Evolutionary conservation across 257 asterid genomes (phyloP).

Genomic region (Fraxinus excelsior): DNA sequence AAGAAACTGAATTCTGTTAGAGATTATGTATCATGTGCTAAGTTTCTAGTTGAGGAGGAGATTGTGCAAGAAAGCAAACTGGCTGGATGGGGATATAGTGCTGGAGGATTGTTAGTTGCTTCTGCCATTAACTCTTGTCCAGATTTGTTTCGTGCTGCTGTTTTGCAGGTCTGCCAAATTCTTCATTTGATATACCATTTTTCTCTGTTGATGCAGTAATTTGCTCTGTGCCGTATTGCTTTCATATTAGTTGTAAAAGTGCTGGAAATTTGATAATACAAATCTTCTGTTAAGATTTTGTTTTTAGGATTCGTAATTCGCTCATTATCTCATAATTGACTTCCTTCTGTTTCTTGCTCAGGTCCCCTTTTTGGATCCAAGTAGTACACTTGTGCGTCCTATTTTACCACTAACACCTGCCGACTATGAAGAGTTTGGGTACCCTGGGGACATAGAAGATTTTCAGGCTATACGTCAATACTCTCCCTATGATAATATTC

Average conservation of each 20-base stretch:
- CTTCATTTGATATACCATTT: background rate
- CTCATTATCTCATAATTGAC: background rate
- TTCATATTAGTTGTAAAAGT: slow-evolving; percentile 15
- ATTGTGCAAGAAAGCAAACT: slow-evolving; percentile 76
- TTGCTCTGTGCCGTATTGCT: background rate
- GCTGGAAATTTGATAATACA: background rate
- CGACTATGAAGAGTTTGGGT: slow-evolving; percentile 95
- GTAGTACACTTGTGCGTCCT: slow-evolving; percentile 76
- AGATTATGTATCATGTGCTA: slow-evolving; percentile 83
- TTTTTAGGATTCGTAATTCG: background rate
- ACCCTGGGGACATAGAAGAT: slow-evolving; percentile 83
- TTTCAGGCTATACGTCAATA: slow-evolving; percentile 80
- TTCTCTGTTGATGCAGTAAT: background rate
- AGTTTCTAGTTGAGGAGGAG: slow-evolving; percentile 66
- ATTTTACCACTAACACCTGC: slow-evolving; percentile 70
- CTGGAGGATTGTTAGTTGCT: slow-evolving; percentile 94
- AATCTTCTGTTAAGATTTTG: background rate
- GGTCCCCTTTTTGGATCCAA: slow-evolving; percentile 94
- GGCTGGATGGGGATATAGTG: slow-evolving; percentile 99
- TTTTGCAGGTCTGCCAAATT: slow-evolving; percentile 64
- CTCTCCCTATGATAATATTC: slow-evolving; percentile 89
- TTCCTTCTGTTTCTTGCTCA: slow-evolving; percentile 25
- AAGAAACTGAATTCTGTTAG: slow-evolving; percentile 69
- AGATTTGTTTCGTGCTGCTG: slow-evolving; percentile 80
- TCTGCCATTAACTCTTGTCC: slow-evolving; percentile 82